phyloP scores from a whole-genome alignment of 2,329 filamentous ascomycete genomes.

The Diaporthe vexans region DNA sequence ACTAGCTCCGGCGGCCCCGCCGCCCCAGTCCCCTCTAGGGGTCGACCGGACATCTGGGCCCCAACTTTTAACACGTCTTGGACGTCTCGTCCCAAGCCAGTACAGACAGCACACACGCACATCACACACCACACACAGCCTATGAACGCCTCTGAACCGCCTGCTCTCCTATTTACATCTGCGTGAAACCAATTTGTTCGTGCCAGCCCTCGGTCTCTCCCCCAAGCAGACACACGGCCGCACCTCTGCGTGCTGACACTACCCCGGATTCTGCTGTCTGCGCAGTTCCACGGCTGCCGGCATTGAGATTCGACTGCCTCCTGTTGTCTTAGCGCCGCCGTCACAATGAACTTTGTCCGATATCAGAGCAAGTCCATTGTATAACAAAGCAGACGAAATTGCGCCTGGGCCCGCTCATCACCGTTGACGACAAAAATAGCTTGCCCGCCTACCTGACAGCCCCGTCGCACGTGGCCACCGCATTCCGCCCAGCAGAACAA shows the following conservation, averaged over 20 bases:
- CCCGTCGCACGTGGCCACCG: constrained; percentile 10
- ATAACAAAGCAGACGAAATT: constrained; percentile 13
- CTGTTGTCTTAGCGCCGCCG: constrained; percentile 19
- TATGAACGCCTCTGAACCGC: background rate
- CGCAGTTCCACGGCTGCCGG: background rate
- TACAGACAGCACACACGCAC: background rate
- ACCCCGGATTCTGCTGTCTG: constrained; percentile 20
- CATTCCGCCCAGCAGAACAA: background rate
- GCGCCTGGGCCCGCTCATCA: constrained; percentile 22
- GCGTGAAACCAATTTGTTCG: background rate
- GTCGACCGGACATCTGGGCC: constrained; percentile 23
- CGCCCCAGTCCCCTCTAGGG: constrained; percentile 1
- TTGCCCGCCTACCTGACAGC: background rate
- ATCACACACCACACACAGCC: constrained; percentile 2
- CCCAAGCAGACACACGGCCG: background rate
- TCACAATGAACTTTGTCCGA: constrained; percentile 27
- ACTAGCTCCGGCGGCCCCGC: constrained; percentile 35
- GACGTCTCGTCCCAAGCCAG: background rate
- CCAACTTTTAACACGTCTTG: constrained; percentile 31
- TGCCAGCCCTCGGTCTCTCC: background rate
- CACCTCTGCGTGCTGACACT: background rate
- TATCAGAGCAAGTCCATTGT: constrained; percentile 2
- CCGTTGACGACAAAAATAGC: constrained; percentile 27
- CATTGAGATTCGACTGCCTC: constrained; percentile 4
- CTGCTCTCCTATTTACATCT: constrained; percentile 7